A percentile compares a stretch with the other conserved stretches of the same genome.
These are phyloP conservation scores for Cutaneotrichosporon sp. DNA, from an alignment of 1,284 basidiomycete species.

Conservation along the genomic window DNA sequence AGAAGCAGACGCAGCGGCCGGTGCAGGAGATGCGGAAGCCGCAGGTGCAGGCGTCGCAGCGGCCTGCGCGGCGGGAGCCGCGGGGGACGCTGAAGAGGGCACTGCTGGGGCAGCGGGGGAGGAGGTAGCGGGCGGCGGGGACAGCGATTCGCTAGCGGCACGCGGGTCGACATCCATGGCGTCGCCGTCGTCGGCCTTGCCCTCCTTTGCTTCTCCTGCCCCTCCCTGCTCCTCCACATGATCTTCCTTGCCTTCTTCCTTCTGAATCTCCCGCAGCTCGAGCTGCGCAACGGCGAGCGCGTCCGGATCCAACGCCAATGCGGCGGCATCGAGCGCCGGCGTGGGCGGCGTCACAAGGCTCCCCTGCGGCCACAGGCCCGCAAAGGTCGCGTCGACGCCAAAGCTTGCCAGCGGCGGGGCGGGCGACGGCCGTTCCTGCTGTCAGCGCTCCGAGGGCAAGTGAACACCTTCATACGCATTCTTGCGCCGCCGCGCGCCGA, in stretches of 20 bases:
- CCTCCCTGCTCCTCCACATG: not conserved
- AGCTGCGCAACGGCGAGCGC: not conserved
- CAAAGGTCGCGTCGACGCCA: not conserved
- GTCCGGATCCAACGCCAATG: slow-evolving; percentile 2
- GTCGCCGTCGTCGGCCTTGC: not conserved
- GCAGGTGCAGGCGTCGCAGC: not conserved
- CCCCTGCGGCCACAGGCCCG: not conserved
- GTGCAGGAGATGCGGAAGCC: not conserved
- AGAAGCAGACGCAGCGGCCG: not conserved
- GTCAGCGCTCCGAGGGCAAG: too few relatives aligned
- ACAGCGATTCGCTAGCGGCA: too few relatives aligned
- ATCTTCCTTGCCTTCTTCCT: too few relatives aligned
- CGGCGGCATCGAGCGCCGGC: slow-evolving; percentile 2
- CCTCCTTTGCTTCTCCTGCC: too few relatives aligned
- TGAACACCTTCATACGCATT: too few relatives aligned
- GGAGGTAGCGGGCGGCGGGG: too few relatives aligned
- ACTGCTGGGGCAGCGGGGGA: too few relatives aligned
- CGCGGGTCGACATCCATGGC: not conserved
- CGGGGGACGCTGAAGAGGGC: too few relatives aligned
- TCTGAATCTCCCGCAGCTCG: too few relatives aligned
- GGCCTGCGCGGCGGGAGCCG: too few relatives aligned
- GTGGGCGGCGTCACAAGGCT: slow-evolving; percentile 7
- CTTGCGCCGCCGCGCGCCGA: too few relatives aligned
- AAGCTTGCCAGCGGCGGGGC: slow-evolving; percentile 9
- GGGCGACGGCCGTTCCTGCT: slow-evolving; percentile 10